Evolutionary conservation across 129 eudicot genomes (phyloP).

Genomic region (Deinandra increscens): DNA sequence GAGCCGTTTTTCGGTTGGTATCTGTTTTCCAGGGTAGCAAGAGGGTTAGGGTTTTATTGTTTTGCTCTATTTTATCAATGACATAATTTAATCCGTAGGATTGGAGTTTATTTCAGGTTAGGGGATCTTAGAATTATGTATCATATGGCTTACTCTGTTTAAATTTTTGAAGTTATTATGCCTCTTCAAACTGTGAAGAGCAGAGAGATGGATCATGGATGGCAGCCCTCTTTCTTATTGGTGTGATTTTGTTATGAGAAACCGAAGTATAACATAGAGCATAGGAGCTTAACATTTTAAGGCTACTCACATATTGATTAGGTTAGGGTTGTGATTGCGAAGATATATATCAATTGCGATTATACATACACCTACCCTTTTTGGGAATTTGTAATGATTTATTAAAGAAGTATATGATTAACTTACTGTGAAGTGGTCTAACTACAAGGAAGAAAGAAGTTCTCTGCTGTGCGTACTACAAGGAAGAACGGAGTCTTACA

Average conservation of each 20-base stretch:
- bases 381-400: slow-evolving; percentile 3
- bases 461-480: too few relatives aligned
- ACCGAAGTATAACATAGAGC: not conserved
- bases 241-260: not conserved
- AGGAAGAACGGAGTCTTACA: too few relatives aligned
- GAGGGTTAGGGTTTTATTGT: slow-evolving; percentile 25
- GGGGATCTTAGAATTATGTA: slow-evolving; percentile 11
- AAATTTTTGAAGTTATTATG: not conserved
- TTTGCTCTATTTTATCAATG: not conserved
- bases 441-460: too few relatives aligned
- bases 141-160: not conserved
- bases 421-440: too few relatives aligned
- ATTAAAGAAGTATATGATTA: not conserved
- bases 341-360: not conserved
- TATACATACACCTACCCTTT: not conserved
- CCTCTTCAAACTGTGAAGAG: not conserved
- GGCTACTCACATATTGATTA: not conserved
- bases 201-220: not conserved
- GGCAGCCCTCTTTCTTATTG: not conserved
- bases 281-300: not conserved
- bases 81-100: not conserved
- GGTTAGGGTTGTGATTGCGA: not conserved
- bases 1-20: too few relatives aligned
- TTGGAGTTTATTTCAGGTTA: not conserved
- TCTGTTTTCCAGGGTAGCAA: too few relatives aligned